Base-by-base conservation (phyloP, 768 basidiomycete species). In the Mycena maculata region DNA sequence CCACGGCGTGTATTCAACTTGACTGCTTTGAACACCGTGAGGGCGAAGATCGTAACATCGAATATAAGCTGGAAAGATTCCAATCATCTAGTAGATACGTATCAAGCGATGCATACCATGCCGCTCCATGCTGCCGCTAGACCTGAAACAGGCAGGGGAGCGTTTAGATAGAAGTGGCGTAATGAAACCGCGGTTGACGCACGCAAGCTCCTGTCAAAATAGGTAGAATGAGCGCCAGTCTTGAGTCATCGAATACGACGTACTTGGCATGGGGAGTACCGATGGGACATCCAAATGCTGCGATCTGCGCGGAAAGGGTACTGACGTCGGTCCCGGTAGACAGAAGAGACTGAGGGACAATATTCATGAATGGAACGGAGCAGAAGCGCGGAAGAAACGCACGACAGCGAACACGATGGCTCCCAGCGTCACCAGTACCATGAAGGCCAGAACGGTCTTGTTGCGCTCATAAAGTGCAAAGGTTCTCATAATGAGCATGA, bases 401-500 rank as follows among this genome's bases (percentile, higher is more conserved):
- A 82, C 82, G 27, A 76, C 75, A n/a, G 76, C 79, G 55, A 82
- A 65, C 1, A 60, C 63, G 38, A 80, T 68, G 0, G 70, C 74
- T 15, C 58, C 61, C 10, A 71, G 27, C 0, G 77, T 72, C 8
- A 80, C 65, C n/a, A 53, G 49, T n/a, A 80, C 13, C 28, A 72
- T 77, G 10, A 80, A 61, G 0, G 61, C 70, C 13, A 83, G 71
- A 36, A 84, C 74, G 13, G 48, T 65, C 18, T 71, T 71, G 30
- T 70, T 80, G 12, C 79, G 76, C n/a, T 76, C 77, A 60, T 82
- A 85, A 8, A 85, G 71, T 11, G 84, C 84, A 59, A 81, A 82
- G 52, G 79, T 82, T 11, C 84, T 78, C 76, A 84, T 82, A 9
- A 82, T 80, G 50, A 83, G 74, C 30, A 83, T 73, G 16, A 76